These are phyloP conservation scores for Tarenaya hassleriana DNA, from an alignment of 345 rosid species.

Conservation along the genomic window DNA sequence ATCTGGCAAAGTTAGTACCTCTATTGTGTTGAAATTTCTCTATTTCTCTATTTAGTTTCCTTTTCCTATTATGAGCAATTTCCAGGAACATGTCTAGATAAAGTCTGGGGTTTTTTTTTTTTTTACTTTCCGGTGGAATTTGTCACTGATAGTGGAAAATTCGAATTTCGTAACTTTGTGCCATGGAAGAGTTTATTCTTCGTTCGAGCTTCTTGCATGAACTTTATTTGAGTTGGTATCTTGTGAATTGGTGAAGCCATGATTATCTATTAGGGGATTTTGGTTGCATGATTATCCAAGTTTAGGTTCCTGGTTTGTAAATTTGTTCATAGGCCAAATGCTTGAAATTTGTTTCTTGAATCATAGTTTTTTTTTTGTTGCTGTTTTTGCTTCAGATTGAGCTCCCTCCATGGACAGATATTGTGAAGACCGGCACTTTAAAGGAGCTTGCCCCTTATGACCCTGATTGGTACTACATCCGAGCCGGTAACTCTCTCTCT, in stretches of 20 bases:
- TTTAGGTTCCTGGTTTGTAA: too few species aligned
- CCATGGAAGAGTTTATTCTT: too few species aligned
- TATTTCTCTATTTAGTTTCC: neutral
- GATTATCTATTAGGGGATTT: too few species aligned
- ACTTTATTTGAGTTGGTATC: conserved; percentile 52
- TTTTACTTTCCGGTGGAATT: too few species aligned
- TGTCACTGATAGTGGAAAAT: too few species aligned
- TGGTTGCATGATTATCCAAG: too few species aligned
- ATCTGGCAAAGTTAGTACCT: conserved; percentile 63
- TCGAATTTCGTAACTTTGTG: too few species aligned
- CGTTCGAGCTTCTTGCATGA: neutral
- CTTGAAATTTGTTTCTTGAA: too few species aligned
- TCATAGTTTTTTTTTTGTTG: neutral
- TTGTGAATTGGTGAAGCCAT: too few species aligned
- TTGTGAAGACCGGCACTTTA: conserved; percentile 66
- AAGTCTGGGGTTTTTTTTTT: neutral
- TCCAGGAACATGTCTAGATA: neutral
- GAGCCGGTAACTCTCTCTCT: conserved; percentile 46
- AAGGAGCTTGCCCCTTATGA: conserved; percentile 97
- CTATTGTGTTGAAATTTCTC: neutral
- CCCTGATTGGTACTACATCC: conserved; percentile 79
- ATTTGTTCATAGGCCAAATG: too few species aligned
- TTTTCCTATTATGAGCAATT: neutral
- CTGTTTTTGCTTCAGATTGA: conserved; percentile 51
- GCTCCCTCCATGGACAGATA: conserved; percentile 87